Evolutionary conservation across 306 rosid species (phyloP), one percentile per base, ranked within the genome.

Genomic region (Abrus precatorius): DNA sequence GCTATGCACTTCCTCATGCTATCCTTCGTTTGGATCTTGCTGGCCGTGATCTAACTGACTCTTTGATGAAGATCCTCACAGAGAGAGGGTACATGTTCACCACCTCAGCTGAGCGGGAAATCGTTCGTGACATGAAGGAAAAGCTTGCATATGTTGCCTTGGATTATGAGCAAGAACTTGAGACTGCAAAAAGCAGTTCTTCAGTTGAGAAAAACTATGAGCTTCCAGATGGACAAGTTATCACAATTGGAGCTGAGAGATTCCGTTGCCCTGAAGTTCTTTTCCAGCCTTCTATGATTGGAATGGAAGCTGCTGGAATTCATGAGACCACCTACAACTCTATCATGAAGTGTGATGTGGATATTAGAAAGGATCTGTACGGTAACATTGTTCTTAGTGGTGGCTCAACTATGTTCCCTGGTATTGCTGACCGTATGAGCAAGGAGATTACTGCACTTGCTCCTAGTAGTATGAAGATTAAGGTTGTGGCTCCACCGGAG

Each of bases 291-390:
- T 94, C 98, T 56, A 92, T 94, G 87, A 94, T 94, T 10, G 98
- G 98, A 82, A 94, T 94, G 97, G 98, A 94, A 90, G 98, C 97
- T 90, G 98, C 98, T 27, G 98, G 97, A 82, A 94, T 94, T 61
- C 98, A 92, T 6, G 97, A 94, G 88, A 94, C 97, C 33, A 94
- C 98, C 84, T 94, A 94, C 91, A 94, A 94, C 86, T 94, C 98
- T 62, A 94, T 94, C 59, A 94, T 94, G 98, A 94, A 92, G 90
- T 94, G 98, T 87, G 98, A 94, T 53, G 98, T 94, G 87, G 98
- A 94, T 91, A 94, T 94, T 84, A 87, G 98, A 73, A 94, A 94
- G 84, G 97, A 94, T 83, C 88, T 94, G 11, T 94, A 94, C 44
- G 98, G 97, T 1, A 94, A 92, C 91, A 94, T 94, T 69, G 98